These are phyloP conservation scores for Fraxinus dipetala DNA, from an alignment of 305 asterid species.

Conservation along the genomic window DNA sequence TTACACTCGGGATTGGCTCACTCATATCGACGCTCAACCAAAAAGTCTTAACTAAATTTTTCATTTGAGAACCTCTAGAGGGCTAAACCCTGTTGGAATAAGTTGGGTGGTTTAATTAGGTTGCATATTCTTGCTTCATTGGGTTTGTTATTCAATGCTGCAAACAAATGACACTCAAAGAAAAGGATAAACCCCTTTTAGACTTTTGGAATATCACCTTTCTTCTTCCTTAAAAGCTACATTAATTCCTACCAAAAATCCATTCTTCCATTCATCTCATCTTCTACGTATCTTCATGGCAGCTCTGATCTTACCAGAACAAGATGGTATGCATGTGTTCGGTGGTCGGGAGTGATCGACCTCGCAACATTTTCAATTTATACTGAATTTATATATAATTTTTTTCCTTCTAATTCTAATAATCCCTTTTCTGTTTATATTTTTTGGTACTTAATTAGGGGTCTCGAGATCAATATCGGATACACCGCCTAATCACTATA, in stretches of 20 bases:
- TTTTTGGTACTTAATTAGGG: slow-evolving; percentile 26
- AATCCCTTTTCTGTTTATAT: neutral
- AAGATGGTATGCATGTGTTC: neutral
- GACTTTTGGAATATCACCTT: neutral
- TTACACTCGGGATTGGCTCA: no score
- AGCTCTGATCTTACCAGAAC: neutral
- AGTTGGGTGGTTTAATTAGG: neutral
- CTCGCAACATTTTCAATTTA: neutral
- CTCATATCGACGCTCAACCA: neutral
- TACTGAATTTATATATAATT: neutral
- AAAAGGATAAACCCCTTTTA: neutral
- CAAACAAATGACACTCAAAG: neutral
- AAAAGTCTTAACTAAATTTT: no score
- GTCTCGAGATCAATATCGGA: slow-evolving; percentile 36
- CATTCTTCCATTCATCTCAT: no score
- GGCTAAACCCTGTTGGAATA: neutral
- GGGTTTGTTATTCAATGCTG: neutral
- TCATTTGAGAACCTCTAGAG: neutral
- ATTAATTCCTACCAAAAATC: neutral
- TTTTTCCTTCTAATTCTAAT: neutral
- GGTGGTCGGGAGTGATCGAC: neutral
- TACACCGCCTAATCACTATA: slow-evolving; percentile 43
- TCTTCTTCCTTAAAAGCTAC: neutral
- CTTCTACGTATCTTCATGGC: neutral
- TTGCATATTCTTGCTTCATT: neutral